Base-by-base conservation (phyloP, 2,329 filamentous ascomycete species). In the Diplodia corticola region DNA sequence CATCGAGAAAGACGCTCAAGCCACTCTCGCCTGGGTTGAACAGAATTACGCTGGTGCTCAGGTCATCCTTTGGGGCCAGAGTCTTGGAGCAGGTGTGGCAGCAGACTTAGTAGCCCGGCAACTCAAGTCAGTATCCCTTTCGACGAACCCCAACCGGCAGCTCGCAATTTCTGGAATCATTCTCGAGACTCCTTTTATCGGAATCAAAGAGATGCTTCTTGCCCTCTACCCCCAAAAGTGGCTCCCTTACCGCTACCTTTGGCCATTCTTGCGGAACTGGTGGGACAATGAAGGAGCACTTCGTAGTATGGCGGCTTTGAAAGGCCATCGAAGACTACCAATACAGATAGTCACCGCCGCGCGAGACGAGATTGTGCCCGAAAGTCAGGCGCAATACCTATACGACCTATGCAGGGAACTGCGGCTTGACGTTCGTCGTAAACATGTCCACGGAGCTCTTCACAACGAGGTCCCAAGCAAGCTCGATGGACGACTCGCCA, bases 171-270 rank as follows among this genome's bases (percentile, higher is more conserved):
- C 71, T 1, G 80, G 84, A 1, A 68, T 94, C 60, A 81, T 94
- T 12, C 81, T 94, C 1, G 91, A 94, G 73, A 93, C 91, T 0
- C 91, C 91, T 0, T 93, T 93, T 69, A 85, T 88, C 0, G 91
- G 87, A 50, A 85, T 91, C 65, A 83, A 85, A 67, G 85, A 84
- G 20, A 92, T 94, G 89, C 80, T 94, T 5, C 79, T 85, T 49
- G 87, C 86, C 1, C 76, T 94, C 2, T 94, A 93, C 72, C 91
- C 91, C 1, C 89, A 93, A 71, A 90, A 86, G 70, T 93, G 91
- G 90, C 80, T 93, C 6, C 91, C 91, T 0, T 94, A 94, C 74
- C 85, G 85, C 54, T 88, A 93, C 73, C 81, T 94, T 0, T 87
- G 87, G 82, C 89, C 89, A 0, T 93, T 93, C 72, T 80, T 93